These are phyloP conservation scores for Macrocybe sp. DNA, from an alignment of 1,284 basidiomycete species.

Conservation along the genomic window DNA sequence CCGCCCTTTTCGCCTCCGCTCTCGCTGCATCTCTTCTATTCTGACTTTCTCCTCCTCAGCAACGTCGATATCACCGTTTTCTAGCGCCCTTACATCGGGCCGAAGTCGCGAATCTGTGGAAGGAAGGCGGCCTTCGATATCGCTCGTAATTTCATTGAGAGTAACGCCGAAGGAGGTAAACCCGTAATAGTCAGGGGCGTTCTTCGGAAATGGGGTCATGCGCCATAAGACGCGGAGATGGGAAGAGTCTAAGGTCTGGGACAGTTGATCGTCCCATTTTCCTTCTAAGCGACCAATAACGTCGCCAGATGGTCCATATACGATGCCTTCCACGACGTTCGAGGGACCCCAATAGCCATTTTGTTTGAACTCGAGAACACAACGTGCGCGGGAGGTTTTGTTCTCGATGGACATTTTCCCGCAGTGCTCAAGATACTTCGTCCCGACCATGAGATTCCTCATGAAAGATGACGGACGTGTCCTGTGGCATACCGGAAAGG, in stretches of 20 bases:
- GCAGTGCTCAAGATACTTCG: conserved; percentile 83
- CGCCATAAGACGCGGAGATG: conserved; percentile 77
- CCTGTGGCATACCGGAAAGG: conserved; percentile 35
- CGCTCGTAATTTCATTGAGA: conserved; percentile 76
- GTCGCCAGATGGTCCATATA: conserved; percentile 52
- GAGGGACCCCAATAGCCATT: conserved; percentile 77
- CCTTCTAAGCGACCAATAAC: conserved; percentile 63
- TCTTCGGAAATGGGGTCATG: conserved; percentile 67
- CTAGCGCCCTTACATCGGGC: conserved; percentile 84
- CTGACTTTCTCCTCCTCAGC: conserved; percentile 76
- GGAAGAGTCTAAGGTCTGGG: conserved; percentile 59
- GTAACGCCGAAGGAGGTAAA: conserved; percentile 78
- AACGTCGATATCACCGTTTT: conserved; percentile 72
- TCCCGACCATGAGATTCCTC: conserved; percentile 85
- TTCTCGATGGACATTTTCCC: conserved; percentile 75
- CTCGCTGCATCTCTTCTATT: conserved; percentile 73
- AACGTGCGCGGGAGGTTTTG: conserved; percentile 45
- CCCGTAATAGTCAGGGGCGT: conserved; percentile 74
- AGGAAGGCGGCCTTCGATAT: conserved; percentile 66
- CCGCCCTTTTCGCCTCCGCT: conserved; percentile 51
- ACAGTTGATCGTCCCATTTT: conserved; percentile 79
- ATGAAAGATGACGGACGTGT: conserved; percentile 84
- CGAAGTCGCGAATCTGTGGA: conserved; percentile 83
- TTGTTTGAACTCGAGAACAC: conserved; percentile 79
- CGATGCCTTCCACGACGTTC: conserved; percentile 66